A percentile compares a stretch with the other conserved stretches of the same genome.
Evolutionary conservation across 805 yeast genomes (phyloP).

Genomic region (Yarrowia sp.): DNA sequence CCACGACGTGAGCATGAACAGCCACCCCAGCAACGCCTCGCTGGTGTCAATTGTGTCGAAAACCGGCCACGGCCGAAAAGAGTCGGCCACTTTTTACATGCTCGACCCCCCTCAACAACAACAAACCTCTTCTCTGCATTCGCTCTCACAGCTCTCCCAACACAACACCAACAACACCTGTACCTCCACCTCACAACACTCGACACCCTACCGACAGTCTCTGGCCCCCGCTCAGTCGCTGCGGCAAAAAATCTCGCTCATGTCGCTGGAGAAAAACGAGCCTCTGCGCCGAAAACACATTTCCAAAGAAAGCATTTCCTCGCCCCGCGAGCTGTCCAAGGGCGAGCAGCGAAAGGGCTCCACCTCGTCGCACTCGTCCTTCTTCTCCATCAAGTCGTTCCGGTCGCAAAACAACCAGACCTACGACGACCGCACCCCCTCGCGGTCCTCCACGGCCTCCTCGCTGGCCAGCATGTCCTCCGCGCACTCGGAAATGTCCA

Average conservation of each 20-base stretch:
- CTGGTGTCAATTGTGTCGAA: background rate
- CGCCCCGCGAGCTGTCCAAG: background rate
- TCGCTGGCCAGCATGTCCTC: conserved; percentile 6
- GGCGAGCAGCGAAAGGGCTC: conserved; percentile 17
- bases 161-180: no score
- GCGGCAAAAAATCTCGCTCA: conserved; percentile 13
- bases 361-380: conserved; percentile 7
- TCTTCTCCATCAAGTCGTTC: conserved; percentile 22
- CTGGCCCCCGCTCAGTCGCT: background rate
- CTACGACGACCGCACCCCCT: conserved; percentile 19
- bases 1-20: background rate
- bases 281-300: conserved; percentile 6
- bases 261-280: conserved; percentile 21
- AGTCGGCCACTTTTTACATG: conserved; percentile 19
- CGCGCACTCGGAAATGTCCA: conserved; percentile 26
- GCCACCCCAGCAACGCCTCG: background rate
- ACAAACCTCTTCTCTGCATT: background rate
- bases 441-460: conserved; percentile 24
- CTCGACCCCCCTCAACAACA: conserved; percentile 8
- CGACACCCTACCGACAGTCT: background rate
- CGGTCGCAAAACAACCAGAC: conserved; percentile 4
- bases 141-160: background rate
- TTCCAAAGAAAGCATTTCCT: conserved; percentile 17
- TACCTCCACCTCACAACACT: background rate
- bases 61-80: conserved; percentile 7